Conservation (phyloP, 75 land plant species). For the Gnetum montanum region DNA sequence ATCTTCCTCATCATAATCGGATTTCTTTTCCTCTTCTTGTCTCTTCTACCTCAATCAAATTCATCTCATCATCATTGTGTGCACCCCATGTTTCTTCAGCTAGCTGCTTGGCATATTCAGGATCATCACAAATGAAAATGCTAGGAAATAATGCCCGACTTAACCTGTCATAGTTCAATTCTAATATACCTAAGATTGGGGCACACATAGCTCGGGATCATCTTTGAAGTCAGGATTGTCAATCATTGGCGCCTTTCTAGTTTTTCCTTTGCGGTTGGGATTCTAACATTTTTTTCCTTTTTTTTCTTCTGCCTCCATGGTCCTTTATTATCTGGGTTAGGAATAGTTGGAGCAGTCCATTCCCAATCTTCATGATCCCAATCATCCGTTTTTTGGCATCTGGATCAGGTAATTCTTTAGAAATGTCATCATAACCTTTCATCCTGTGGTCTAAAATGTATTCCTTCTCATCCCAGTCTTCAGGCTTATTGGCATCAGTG, state of each 20-base stretch:
- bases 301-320: conserved; percentile 87
- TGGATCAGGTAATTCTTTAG: conserved; percentile 55
- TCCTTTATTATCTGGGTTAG: conserved; percentile 95
- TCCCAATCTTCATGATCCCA: conserved; percentile 69
- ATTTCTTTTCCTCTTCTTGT: too few relatives aligned
- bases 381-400: conserved; percentile 52
- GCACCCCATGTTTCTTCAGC: conserved; percentile 90
- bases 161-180: conserved; percentile 96
- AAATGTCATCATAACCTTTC: conserved; percentile 56
- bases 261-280: conserved; percentile 91
- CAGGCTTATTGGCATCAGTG: conserved; percentile 87
- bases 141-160: conserved; percentile 89
- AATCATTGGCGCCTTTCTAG: conserved; percentile 92
- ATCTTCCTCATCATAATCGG: not conserved
- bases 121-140: conserved; percentile 75
- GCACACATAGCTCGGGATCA: conserved; percentile 91
- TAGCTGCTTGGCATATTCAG: conserved; percentile 62
- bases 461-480: conserved; percentile 98
- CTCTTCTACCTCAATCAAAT: not conserved
- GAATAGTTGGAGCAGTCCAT: conserved; percentile 83
- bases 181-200: conserved; percentile 77
- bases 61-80: conserved; percentile 60
- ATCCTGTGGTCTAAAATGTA: conserved; percentile 85
- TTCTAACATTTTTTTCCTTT: conserved; percentile 60
- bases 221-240: conserved; percentile 99